A percentile compares a stretch with the other conserved stretches of the same genome.
Conservation (phyloP, 2,329 filamentous ascomycete species). For the Ceratocystis diversiconidia region DNA sequence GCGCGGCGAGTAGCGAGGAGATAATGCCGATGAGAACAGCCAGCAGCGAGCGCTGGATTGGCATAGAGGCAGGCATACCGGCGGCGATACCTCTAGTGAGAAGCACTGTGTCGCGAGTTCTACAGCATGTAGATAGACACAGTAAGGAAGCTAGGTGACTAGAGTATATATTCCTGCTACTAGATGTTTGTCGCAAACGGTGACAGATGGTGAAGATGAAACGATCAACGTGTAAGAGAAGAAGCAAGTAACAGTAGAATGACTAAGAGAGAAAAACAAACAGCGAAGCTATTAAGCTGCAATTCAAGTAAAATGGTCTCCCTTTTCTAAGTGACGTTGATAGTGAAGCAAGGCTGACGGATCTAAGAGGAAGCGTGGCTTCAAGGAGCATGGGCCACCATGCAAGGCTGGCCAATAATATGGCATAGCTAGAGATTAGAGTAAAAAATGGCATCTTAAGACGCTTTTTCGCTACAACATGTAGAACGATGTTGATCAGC, state of each 20-base stretch:
- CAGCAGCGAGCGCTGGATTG: background rate
- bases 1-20: background rate
- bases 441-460: background rate
- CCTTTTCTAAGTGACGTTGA: background rate
- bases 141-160: background rate
- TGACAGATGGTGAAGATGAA: background rate
- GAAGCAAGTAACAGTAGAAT: background rate
- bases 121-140: background rate
- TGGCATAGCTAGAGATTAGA: background rate
- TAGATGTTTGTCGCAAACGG: background rate
- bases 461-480: background rate
- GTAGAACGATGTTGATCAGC: background rate
- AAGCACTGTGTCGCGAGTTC: background rate
- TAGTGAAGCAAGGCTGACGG: conserved; percentile 1
- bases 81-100: background rate
- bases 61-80: background rate
- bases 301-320: background rate
- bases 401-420: conserved; percentile 9
- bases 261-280: background rate
- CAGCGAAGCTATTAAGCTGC: background rate
- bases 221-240: background rate
- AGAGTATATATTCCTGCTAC: background rate
- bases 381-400: conserved; percentile 1
- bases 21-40: background rate
- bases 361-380: conserved; percentile 10